Percentiles rank a stretch among this genome's conserved stretches.
These are phyloP conservation scores for Aspergillus diversus DNA, from an alignment of 495 filamentous ascomycete genomes.

Conservation along the genomic window DNA sequence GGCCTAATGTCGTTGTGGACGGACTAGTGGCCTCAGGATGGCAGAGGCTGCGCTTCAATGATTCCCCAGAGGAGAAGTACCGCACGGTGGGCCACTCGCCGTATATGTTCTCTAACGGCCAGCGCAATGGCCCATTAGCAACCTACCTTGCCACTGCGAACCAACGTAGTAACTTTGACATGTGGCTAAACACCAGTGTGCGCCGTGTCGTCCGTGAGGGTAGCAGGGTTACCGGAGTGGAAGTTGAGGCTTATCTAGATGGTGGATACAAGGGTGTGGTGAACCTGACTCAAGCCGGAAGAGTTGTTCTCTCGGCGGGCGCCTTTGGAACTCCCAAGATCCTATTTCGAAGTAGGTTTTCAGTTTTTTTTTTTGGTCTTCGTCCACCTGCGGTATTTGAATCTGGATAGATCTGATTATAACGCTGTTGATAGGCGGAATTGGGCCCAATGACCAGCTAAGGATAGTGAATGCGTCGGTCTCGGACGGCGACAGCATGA, in stretches of 20 bases:
- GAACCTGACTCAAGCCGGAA: constrained; percentile 59
- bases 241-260: constrained; percentile 59
- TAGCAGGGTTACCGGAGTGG: constrained; percentile 67
- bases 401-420: background rate
- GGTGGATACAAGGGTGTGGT: constrained; percentile 63
- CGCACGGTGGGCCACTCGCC: constrained; percentile 66
- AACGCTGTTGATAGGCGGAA: constrained; percentile 28
- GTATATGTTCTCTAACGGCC: constrained; percentile 68
- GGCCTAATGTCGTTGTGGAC: constrained; percentile 62
- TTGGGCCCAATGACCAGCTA: constrained; percentile 68
- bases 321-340: constrained; percentile 74
- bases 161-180: constrained; percentile 64
- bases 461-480: constrained; percentile 52
- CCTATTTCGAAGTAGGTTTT: constrained; percentile 43
- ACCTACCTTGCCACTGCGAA: constrained; percentile 72
- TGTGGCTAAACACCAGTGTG: constrained; percentile 68
- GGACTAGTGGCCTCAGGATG: constrained; percentile 61
- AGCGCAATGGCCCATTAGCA: constrained; percentile 71
- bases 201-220: constrained; percentile 65
- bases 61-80: constrained; percentile 66
- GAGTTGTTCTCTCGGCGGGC: constrained; percentile 72
- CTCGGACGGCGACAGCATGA: constrained; percentile 44
- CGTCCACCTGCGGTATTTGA: no score
- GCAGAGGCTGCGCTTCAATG: constrained; percentile 63
- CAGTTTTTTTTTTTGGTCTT: no score